These are phyloP conservation scores for Wakefieldia striispora DNA, from an alignment of 768 basidiomycete genomes.

Conservation along the genomic window DNA sequence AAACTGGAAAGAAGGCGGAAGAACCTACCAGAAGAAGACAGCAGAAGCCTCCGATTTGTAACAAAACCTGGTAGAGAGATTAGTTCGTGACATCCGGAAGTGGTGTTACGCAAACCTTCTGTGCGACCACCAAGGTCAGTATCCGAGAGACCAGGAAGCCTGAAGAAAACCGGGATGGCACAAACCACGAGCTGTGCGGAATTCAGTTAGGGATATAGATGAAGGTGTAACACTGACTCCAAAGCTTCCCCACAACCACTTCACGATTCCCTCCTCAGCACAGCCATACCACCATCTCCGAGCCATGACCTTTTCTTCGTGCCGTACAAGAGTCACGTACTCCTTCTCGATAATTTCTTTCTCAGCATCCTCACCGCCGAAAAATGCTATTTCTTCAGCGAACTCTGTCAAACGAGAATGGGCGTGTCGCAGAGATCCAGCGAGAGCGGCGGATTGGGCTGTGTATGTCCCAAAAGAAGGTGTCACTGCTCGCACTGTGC, in stretches of 20 bases:
- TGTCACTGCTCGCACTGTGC: constrained; percentile 80
- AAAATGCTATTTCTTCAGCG: constrained; percentile 85
- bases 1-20: constrained; percentile 2
- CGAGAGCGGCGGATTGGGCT: constrained; percentile 81
- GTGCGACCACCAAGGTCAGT: constrained; percentile 84
- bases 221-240: constrained; percentile 55
- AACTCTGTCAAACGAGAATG: constrained; percentile 91
- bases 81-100: neutral
- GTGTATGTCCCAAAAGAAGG: constrained; percentile 93
- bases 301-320: constrained; percentile 76
- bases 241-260: constrained; percentile 96
- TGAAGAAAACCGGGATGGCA: constrained; percentile 92
- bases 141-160: constrained; percentile 63
- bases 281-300: constrained; percentile 89
- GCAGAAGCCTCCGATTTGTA: constrained; percentile 86
- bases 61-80: constrained; percentile 68
- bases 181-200: constrained; percentile 70
- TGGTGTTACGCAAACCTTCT: constrained; percentile 55
- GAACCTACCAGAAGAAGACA: constrained; percentile 77
- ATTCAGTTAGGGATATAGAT: constrained; percentile 6
- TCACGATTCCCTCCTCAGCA: constrained; percentile 92
- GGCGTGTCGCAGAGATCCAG: constrained; percentile 86
- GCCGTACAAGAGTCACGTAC: constrained; percentile 80
- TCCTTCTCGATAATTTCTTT: constrained; percentile 88
- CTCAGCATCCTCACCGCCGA: constrained; percentile 86